Conservation (phyloP, 148 eudicot genomes). For the Cornus kousa region DNA sequence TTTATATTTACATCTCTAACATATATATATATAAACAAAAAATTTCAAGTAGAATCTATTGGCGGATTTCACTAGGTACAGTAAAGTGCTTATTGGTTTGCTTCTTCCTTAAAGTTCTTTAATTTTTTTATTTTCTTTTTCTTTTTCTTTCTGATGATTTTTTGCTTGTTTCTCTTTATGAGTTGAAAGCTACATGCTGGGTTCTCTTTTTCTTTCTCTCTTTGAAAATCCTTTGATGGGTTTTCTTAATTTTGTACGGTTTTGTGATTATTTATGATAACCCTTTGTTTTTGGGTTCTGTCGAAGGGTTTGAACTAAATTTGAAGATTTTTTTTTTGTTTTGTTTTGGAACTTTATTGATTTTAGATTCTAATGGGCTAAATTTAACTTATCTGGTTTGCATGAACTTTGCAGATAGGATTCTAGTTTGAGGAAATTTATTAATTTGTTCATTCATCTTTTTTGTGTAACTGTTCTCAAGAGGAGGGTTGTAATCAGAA, state of each 20-base stretch:
- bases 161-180: background rate
- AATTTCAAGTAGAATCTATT: background rate
- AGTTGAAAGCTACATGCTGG: background rate
- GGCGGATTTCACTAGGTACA: background rate
- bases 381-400: background rate
- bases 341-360: background rate
- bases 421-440: background rate
- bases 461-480: background rate
- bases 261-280: background rate
- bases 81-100: background rate
- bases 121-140: background rate
- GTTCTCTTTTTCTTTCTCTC: background rate
- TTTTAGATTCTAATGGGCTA: background rate
- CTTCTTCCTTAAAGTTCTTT: background rate
- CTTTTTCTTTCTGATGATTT: background rate
- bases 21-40: too few relatives aligned
- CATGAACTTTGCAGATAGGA: background rate
- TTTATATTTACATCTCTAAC: background rate
- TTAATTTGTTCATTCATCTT: background rate
- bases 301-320: background rate
- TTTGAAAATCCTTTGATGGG: background rate
- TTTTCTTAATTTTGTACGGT: background rate
- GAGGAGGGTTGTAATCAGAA: background rate
- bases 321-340: background rate
- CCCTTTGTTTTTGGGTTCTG: background rate